Percentiles rank a stretch among this genome's conserved stretches.
These are phyloP conservation scores for Darksidea phi DNA, from an alignment of 495 filamentous ascomycete species.

Conservation along the genomic window DNA sequence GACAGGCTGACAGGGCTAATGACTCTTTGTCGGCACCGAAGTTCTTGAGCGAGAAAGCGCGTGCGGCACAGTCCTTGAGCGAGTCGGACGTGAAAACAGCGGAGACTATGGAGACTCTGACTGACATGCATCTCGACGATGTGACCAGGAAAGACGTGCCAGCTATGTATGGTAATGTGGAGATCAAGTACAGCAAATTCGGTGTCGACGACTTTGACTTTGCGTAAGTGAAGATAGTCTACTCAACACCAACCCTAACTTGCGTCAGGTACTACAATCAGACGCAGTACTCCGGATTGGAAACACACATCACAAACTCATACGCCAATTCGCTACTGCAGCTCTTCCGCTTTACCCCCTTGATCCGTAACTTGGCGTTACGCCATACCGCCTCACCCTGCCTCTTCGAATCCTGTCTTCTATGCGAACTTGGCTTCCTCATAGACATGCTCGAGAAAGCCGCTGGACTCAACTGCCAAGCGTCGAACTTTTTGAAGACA, in stretches of 20 bases:
- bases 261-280: constrained; percentile 80
- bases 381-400: constrained; percentile 84
- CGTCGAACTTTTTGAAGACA: constrained; percentile 92
- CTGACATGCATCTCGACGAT: constrained; percentile 39
- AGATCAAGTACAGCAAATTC: constrained; percentile 97
- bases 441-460: constrained; percentile 99
- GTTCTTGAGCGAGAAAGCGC: constrained; percentile 88
- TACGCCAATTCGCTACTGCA: constrained; percentile 94
- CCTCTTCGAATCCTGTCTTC: constrained; percentile 73
- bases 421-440: constrained; percentile 93
- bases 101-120: constrained; percentile 61
- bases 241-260: neutral
- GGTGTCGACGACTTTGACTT: constrained; percentile 98
- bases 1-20: constrained; percentile 52
- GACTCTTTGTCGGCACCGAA: constrained; percentile 66
- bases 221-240: constrained; percentile 55
- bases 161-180: constrained; percentile 80
- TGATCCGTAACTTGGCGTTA: constrained; percentile 86
- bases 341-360: constrained; percentile 82
- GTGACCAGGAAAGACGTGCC: constrained; percentile 70
- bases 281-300: constrained; percentile 82
- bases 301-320: constrained; percentile 94
- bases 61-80: constrained; percentile 55
- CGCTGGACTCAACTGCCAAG: constrained; percentile 87
- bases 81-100: constrained; percentile 51